These are phyloP conservation scores for Aspergillus neoniger DNA, from an alignment of 2,329 filamentous ascomycete species.

Conservation along the genomic window DNA sequence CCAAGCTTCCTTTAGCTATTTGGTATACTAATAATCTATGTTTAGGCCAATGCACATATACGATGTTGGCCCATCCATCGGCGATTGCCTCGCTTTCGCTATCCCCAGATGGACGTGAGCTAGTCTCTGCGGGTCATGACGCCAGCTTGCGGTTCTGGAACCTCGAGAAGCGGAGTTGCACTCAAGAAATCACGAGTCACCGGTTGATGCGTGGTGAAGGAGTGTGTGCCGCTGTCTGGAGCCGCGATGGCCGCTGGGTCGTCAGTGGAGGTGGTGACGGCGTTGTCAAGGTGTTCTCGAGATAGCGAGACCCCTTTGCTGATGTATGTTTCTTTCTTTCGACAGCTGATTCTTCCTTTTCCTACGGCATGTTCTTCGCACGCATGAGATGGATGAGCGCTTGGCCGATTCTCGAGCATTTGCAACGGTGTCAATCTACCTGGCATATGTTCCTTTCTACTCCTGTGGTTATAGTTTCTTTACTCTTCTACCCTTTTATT, in stretches of 20 bases:
- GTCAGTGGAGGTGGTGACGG: slow-evolving; percentile 94
- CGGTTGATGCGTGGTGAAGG: slow-evolving; percentile 94
- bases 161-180: slow-evolving; percentile 90
- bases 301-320: slow-evolving; percentile 34
- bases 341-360: slow-evolving; percentile 20
- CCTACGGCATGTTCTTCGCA: slow-evolving; percentile 33
- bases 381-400: slow-evolving; percentile 40
- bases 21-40: slow-evolving; percentile 13
- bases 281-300: slow-evolving; percentile 83
- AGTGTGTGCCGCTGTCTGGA: slow-evolving; percentile 93
- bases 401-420: slow-evolving; percentile 41
- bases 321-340: slow-evolving; percentile 32
- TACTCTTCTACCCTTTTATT: slow-evolving; percentile 16
- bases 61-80: slow-evolving; percentile 94
- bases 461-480: slow-evolving; percentile 32
- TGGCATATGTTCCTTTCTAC: slow-evolving; percentile 37
- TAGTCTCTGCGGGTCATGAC: slow-evolving; percentile 94
- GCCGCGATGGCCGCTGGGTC: slow-evolving; percentile 89
- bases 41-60: slow-evolving; percentile 96
- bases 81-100: slow-evolving; percentile 89
- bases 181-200: slow-evolving; percentile 91
- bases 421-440: slow-evolving; percentile 38
- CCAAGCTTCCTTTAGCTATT: neutral
- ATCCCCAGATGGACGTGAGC: slow-evolving; percentile 88
- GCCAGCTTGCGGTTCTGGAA: slow-evolving; percentile 96